A percentile compares a stretch with the other conserved stretches of the same genome.
Evolutionary conservation across 345 rosid species (phyloP).

Genomic region (Cardamine chenopodiifolia): DNA sequence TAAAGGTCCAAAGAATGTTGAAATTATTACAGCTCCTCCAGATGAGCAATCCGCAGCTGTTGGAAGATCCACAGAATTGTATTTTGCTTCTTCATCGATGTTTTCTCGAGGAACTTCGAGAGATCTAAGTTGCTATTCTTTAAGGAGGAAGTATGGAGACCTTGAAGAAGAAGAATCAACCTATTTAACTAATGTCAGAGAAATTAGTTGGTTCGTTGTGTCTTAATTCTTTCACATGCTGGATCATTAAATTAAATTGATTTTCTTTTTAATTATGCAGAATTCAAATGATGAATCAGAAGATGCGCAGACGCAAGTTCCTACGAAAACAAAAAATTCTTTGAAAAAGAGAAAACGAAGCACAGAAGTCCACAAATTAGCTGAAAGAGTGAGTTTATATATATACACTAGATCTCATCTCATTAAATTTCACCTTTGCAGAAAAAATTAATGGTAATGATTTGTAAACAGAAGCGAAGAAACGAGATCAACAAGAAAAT

Average conservation of each 20-base stretch:
- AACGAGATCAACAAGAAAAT: conserved; percentile 68
- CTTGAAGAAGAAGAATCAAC: conserved; percentile 37
- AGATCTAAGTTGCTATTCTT: conserved; percentile 22
- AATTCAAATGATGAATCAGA: conserved; percentile 32
- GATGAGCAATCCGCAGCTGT: conserved; percentile 65
- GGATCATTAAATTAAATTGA: background rate
- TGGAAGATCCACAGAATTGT: conserved; percentile 34
- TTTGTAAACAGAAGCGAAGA: conserved; percentile 58
- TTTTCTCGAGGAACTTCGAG: conserved; percentile 29
- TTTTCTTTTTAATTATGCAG: conserved; percentile 10
- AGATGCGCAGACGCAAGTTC: conserved; percentile 35
- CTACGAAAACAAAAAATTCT: conserved; percentile 29
- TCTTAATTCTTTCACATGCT: conserved; percentile 10
- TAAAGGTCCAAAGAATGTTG: conserved; percentile 8
- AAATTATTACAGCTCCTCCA: conserved; percentile 39
- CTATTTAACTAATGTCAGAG: conserved; percentile 34
- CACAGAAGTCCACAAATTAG: conserved; percentile 44
- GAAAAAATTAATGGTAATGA: background rate
- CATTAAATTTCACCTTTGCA: background rate
- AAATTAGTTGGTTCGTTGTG: background rate
- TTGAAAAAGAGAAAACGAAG: conserved; percentile 44
- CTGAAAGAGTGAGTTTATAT: conserved; percentile 35
- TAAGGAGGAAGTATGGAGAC: conserved; percentile 28
- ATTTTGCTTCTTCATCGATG: conserved; percentile 31
- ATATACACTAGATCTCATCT: background rate